Evolutionary conservation across 2,329 filamentous ascomycete genomes (phyloP), one percentile per base, ranked within the genome.

Genomic region (Fusarium concolor): DNA sequence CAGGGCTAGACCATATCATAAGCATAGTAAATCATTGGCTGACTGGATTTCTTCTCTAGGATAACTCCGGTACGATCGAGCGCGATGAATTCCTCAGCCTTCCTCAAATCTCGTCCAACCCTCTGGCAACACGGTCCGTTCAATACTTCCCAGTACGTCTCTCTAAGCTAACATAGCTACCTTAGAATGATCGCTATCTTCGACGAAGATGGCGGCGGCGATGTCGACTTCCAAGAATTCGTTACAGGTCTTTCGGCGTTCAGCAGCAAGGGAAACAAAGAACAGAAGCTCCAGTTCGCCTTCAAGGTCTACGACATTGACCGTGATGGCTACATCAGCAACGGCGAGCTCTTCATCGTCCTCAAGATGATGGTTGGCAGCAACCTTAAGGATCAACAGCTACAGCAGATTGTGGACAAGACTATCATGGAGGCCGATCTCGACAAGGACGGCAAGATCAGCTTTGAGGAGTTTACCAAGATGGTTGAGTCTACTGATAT

Each of bases 351-450:
- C 51, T 99, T 98, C 81, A 98, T 99, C 76, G 96, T 99, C 76
- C 87, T 99, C 76, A 99, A 99, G 91, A 99, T 99, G 96, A 99
- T 99, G 96, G 96, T 99, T 51, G 96, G 96, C 62, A 97, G 92
- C 84, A 99, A 99, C 81, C 84, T 99, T 76, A 99, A 99, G 86
- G 96, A 99, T 80, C 93, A 97, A 82, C 96, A 99, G 83, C 83
- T 99, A 79, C 96, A 99, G 84, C 96, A 95, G 88, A 99, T 99
- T 79, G 96, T 99, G 73, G 96, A 99, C 85, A 99, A 99, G 89
- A 99, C 96, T 62, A 98, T 99, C 79, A 98, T 98, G 96, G 96
- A 99, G 84, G 96, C 96, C 47, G 96, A 99, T 81, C 86, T 94
- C 73, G 96, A 99, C 81, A 90, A 90, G 65, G 96, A 99, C 79